These are phyloP conservation scores for Helianthus tuberosus DNA, from an alignment of 129 eudicot species.

Conservation along the genomic window DNA sequence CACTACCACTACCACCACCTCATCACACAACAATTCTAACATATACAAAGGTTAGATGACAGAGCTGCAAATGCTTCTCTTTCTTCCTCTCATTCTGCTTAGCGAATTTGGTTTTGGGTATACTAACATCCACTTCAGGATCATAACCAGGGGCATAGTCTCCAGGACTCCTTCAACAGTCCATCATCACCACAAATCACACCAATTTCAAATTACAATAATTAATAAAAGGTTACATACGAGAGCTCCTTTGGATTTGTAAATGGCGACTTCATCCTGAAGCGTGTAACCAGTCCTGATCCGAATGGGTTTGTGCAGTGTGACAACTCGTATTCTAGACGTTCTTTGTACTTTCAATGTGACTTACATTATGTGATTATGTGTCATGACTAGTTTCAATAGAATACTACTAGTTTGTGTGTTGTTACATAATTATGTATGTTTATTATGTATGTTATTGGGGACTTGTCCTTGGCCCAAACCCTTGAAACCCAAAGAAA, in stretches of 20 bases:
- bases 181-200: constrained; percentile 28
- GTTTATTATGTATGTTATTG: too few species aligned
- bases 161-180: constrained; percentile 70
- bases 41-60: background rate
- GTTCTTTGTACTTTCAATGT: too few species aligned
- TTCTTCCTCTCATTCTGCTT: constrained; percentile 93
- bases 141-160: constrained; percentile 82
- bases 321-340: too few species aligned
- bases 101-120: constrained; percentile 85
- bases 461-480: too few species aligned
- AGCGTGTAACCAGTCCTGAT: constrained; percentile 92
- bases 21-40: too few species aligned
- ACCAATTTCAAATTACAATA: background rate
- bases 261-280: constrained; percentile 91
- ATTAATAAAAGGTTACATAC: constrained; percentile 10
- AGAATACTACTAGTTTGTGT: too few species aligned
- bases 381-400: too few species aligned
- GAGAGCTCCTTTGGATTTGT: constrained; percentile 87
- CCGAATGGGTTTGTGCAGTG: constrained; percentile 69
- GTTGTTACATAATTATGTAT: too few species aligned
- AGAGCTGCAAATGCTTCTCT: constrained; percentile 87
- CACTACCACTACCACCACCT: too few species aligned
- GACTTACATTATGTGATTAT: too few species aligned
- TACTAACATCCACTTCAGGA: constrained; percentile 49
- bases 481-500: too few species aligned